Base-by-base conservation (phyloP, 1,284 basidiomycete genomes). In the Ganoderma boninense region DNA sequence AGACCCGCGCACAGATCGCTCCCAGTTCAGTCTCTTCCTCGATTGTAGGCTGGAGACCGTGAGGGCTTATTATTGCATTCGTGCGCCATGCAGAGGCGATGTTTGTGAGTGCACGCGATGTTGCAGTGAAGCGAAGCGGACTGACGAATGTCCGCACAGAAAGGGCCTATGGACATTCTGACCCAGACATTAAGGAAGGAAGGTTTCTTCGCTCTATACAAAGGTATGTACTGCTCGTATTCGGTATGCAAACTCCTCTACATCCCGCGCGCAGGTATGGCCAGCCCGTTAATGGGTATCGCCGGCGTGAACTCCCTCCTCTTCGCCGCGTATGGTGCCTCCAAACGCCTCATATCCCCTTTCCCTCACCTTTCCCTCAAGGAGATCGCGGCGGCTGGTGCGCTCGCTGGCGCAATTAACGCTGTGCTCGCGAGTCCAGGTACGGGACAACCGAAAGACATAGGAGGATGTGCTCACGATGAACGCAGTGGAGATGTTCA, bases 301-400 rank as follows among this genome's bases (percentile, higher is more conserved):
- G 95, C 97, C 1, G 97, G 95, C 7, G 97, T 99, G 77, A 99
- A 99, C 82, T 97, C 96, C 14, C 87, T 99, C 23, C 89, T 99
- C 8, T 99, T 99, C 82, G 95, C 95, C 0, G 91, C 96, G 0
- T 98, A 98, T 77, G 93, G 90, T 18, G 84, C 88, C 5, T 93
- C 96, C 2, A 92, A 94, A 75, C 90, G 95, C 11, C 80, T 97
- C 62, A 88, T 99, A 60, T 96, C 95, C 0, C 97, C 97, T 0
- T 98, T 92, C 78, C 94, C 94, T 14, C 87, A 95, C 64, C 84
- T 97, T 4, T 90, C 92, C 0, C 85, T 97, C 62, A 86, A 87
- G 20, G 90, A 99, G 81, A 94, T 90, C 11, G 95, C 95, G 0
- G 80, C 89, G 0, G 97, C 97, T 0, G 97, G 97, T 0, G 89